Evolutionary conservation across 1,139 yeast species (phyloP).

Genomic region (Komagataea norvegica): DNA sequence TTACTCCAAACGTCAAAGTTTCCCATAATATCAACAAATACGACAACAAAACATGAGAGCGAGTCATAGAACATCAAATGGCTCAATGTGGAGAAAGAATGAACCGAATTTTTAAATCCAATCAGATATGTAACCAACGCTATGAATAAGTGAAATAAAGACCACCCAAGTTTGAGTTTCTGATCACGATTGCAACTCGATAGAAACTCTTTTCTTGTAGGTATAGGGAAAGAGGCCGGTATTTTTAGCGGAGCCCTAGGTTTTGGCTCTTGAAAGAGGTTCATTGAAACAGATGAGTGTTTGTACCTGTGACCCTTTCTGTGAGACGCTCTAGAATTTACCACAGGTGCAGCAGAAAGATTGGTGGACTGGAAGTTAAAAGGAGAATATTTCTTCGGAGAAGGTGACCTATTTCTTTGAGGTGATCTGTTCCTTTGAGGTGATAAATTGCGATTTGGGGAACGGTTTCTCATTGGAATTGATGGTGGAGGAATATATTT

Average conservation of each 20-base stretch:
- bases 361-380: constrained; percentile 49
- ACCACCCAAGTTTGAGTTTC: constrained; percentile 56
- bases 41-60: constrained; percentile 66
- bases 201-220: constrained; percentile 59
- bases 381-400: constrained; percentile 41
- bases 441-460: constrained; percentile 36
- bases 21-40: constrained; percentile 71
- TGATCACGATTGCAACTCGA: constrained; percentile 53
- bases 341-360: constrained; percentile 27
- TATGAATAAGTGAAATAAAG: constrained; percentile 54
- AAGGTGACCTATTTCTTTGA: constrained; percentile 31
- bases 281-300: constrained; percentile 96
- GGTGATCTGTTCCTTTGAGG: constrained; percentile 35
- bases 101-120: constrained; percentile 53
- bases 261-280: constrained; percentile 90
- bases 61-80: constrained; percentile 87
- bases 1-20: constrained; percentile 91
- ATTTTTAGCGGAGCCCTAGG: constrained; percentile 63
- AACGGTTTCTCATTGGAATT: constrained; percentile 29
- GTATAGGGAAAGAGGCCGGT: constrained; percentile 79
- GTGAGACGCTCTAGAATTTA: constrained; percentile 49
- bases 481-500: constrained; percentile 35
- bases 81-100: constrained; percentile 72
- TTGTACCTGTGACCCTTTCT: constrained; percentile 94
- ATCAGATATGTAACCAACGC: constrained; percentile 55